phyloP scores from a whole-genome alignment of 2,329 filamentous ascomycete species.

The Epichloe elymi region DNA sequence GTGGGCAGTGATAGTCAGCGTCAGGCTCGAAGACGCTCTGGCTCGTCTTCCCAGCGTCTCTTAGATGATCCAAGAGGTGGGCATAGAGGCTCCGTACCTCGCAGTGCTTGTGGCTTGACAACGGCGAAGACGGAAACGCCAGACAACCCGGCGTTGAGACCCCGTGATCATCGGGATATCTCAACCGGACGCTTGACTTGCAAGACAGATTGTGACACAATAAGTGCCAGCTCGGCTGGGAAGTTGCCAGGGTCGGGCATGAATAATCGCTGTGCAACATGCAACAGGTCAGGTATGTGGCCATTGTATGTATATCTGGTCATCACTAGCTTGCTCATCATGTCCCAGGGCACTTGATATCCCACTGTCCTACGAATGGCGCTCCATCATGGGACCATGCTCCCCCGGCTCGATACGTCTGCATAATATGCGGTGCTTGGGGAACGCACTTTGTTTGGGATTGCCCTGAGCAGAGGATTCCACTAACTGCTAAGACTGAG shows the following conservation, averaged over 20 bases:
- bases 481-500: not conserved
- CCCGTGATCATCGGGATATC: not conserved
- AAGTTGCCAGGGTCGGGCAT: not conserved
- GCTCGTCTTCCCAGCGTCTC: not conserved
- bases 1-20: not conserved
- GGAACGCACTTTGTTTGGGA: conserved; percentile 3
- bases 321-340: not conserved
- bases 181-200: not conserved
- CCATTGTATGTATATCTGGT: not conserved
- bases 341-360: not conserved
- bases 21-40: not conserved
- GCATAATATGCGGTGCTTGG: not conserved
- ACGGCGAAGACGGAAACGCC: not conserved
- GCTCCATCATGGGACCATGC: not conserved
- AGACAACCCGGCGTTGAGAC: not conserved
- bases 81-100: not conserved
- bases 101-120: not conserved
- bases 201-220: not conserved
- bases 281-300: not conserved
- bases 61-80: not conserved
- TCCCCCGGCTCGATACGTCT: conserved; percentile 3
- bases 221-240: not conserved
- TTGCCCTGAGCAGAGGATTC: not conserved
- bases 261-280: not conserved
- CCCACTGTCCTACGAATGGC: not conserved